Evolutionary conservation across 2,329 filamentous ascomycete genomes (phyloP), one percentile per base, ranked within the genome.

Genomic region (Trichoderma lentiforme): DNA sequence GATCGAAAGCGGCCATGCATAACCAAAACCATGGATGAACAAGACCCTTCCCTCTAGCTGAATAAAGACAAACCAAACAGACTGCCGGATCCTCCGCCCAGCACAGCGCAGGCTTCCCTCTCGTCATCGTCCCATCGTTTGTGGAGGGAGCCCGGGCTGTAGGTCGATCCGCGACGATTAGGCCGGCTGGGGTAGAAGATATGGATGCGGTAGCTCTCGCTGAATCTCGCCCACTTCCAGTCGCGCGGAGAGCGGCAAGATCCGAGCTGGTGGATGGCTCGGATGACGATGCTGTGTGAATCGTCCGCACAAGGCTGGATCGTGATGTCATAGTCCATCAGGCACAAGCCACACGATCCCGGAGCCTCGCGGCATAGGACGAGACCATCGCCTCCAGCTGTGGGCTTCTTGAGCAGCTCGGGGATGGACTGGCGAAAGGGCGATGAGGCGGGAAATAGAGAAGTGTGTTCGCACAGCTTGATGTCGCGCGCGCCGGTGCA

Each of bases 141-240:
- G 60, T 56, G 72, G 57, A 76, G 70, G n/a, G 63, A 53, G 34
- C 75, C 75, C 4, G 75, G 69, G 9, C 51, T 21, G 70, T 74
- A 73, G 6, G 47, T 12, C 21, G 74, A 75, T 51, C 75, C 73
- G 14, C 75, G 73, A 51, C 75, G 73, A 65, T 76, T 76, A 11
- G 75, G 75, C 18, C 75, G 71, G 58, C 74, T 75, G 39, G 75
- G 75, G 47, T 74, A 74, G 70, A 75, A 75, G 30, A 76, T 72
- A 26, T 75, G 74, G 11, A 73, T 72, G 8, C 74, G 72, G 63
- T 47, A 53, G 34, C 70, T 58, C 70, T 77, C 76, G 43, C 75
- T 74, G 72, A 77, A 77, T n/a, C 76, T 71, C n/a, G 76, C 75
- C 76, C 76, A 77, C 68, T 76, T 77, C 75, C 75, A 76, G 62